Percentiles rank a stretch among this genome's conserved stretches.
phyloP scores from a whole-genome alignment of 2,329 filamentous ascomycete species.

The Pestalotiopsis fici region DNA sequence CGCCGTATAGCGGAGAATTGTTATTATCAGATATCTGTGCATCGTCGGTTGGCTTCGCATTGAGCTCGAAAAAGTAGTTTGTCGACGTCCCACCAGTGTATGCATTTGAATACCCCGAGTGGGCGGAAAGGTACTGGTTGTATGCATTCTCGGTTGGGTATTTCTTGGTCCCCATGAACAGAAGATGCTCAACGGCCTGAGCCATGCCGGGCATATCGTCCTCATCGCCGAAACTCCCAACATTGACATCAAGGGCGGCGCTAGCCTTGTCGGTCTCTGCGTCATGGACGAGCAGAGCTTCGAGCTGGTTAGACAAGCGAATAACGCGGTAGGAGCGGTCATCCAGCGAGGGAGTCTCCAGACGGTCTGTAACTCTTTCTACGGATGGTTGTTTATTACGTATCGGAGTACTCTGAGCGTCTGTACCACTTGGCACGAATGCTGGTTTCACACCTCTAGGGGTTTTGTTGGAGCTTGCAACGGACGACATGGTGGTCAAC shows the following conservation, averaged over 20 bases:
- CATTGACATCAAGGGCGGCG: conserved; percentile 57
- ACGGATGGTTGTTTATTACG: conserved; percentile 31
- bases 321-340: conserved; percentile 88
- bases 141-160: conserved; percentile 96
- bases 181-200: conserved; percentile 91
- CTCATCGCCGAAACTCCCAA: conserved; percentile 92
- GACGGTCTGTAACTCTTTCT: conserved; percentile 32
- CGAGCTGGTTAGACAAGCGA: conserved; percentile 80
- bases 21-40: conserved; percentile 53
- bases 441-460: too few species aligned
- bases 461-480: too few species aligned
- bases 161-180: conserved; percentile 99
- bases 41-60: conserved; percentile 71
- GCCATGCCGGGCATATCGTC: conserved; percentile 92
- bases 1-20: conserved; percentile 71
- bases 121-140: conserved; percentile 84
- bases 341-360: conserved; percentile 51
- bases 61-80: conserved; percentile 97
- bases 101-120: conserved; percentile 92
- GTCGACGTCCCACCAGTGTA: conserved; percentile 93
- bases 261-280: conserved; percentile 95
- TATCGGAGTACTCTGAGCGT: too few species aligned
- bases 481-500: too few species aligned
- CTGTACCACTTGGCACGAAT: too few species aligned
- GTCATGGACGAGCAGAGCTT: conserved; percentile 91